Evolutionary conservation across 441 rosid species (phyloP), one percentile per base, ranked within the genome.

Genomic region (Arabidopsis lyrata): DNA sequence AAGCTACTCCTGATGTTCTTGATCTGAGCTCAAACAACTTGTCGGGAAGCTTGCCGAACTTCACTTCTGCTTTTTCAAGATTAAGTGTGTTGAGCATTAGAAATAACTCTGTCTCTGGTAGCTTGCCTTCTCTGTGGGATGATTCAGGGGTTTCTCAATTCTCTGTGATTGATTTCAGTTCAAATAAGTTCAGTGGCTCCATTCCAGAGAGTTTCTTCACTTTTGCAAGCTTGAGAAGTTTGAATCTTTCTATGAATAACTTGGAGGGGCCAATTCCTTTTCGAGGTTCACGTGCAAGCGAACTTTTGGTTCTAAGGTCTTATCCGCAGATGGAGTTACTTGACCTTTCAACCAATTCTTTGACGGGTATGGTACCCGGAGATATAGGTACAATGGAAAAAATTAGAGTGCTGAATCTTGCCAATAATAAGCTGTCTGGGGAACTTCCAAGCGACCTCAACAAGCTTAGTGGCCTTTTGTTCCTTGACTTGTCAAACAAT

Each of bases 21-120:
- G 97, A 94, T 84, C 79, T 94, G 84, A 90, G 99, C 80, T 88
- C 95, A 56, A 94, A 94, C 79, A 75, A 66, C n/a, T 83, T 94
- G 75, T 83, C 86, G 3, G 97, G 99, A 82, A 82, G 76, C 83
- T 61, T 92, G 56, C 85, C 95, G 12, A 81, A 86, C 72, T 81
- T 83, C 72, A 80, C 81, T 70, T 79, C 88, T 64, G 84, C 76
- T 47, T 88, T 84, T 81, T 75, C 73, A 31, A 84, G 83, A 57
- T 81, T 94, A 75, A 84, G 66, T 55, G 79, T 73, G 6, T 81
- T 94, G 74, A 89, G 77, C 64, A 84, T 94, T 63, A 65, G 86
- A 57, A 81, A 88, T 78, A 94, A 94, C 75, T 86, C 81, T 41
- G 75, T 94, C 3, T 73, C 29, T 22, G 97, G 99, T 47, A 47